Conservation (phyloP, 352 stramenopile species). For the Phytophthora rubi region DNA sequence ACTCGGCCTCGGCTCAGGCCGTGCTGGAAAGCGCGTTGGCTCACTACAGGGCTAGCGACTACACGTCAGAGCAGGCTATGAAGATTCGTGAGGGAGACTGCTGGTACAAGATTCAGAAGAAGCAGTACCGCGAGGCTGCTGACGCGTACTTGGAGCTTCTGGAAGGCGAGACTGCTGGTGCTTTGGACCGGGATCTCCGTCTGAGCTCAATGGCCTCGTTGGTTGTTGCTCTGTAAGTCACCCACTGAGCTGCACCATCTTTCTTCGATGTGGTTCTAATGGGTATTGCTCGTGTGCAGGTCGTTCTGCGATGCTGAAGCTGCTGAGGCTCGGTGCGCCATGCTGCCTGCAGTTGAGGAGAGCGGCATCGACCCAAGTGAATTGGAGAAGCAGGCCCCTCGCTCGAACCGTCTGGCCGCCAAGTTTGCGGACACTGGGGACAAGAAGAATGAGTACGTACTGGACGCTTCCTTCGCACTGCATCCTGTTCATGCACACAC, state of each 20-base stretch:
- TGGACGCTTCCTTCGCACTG: not conserved
- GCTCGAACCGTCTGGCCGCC: slow-evolving; percentile 64
- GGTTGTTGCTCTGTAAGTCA: slow-evolving; percentile 73
- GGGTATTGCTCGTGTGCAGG: slow-evolving; percentile 30
- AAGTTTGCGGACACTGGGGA: slow-evolving; percentile 66
- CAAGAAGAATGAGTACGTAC: slow-evolving; percentile 84
- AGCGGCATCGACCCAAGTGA: slow-evolving; percentile 65
- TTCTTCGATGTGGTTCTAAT: slow-evolving; percentile 20
- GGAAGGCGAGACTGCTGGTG: slow-evolving; percentile 63
- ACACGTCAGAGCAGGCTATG: slow-evolving; percentile 62
- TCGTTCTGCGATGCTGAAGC: slow-evolving; percentile 79
- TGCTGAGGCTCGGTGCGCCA: slow-evolving; percentile 63
- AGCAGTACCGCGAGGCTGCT: slow-evolving; percentile 72
- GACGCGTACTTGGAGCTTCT: slow-evolving; percentile 73
- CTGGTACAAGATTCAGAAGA: slow-evolving; percentile 81
- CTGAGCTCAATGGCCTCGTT: slow-evolving; percentile 79
- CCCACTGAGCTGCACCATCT: not conserved
- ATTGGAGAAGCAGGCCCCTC: slow-evolving; percentile 65
- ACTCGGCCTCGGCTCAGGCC: slow-evolving; percentile 53
- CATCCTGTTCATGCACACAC: not conserved
- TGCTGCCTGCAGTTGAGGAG: slow-evolving; percentile 67
- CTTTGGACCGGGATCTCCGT: slow-evolving; percentile 70
- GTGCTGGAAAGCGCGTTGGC: slow-evolving; percentile 62
- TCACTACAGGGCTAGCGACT: slow-evolving; percentile 62
- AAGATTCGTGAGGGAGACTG: slow-evolving; percentile 84